Percentiles rank a stretch among this genome's conserved stretches.
Evolutionary conservation across 805 yeast genomes (phyloP).

Genomic region (Hanseniaspora clermontiae): DNA sequence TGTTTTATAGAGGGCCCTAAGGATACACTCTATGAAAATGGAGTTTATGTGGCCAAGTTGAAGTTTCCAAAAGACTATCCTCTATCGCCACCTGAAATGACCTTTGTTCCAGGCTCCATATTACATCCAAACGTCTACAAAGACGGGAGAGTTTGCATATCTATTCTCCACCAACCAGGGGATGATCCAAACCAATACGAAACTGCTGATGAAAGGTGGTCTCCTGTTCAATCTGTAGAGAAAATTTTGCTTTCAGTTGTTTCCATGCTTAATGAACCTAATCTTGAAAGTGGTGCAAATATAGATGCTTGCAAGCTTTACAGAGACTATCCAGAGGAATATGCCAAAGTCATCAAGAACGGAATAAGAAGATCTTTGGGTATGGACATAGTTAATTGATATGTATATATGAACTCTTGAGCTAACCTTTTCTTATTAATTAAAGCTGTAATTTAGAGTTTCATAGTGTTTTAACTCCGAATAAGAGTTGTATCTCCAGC

Average conservation of each 20-base stretch:
- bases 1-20: constrained; percentile 74
- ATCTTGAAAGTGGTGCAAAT: constrained; percentile 91
- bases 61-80: constrained; percentile 73
- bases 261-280: constrained; percentile 95
- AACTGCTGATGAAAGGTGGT: constrained; percentile 92
- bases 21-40: constrained; percentile 76
- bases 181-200: constrained; percentile 95
- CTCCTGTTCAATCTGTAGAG: constrained; percentile 96
- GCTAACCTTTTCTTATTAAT: not conserved
- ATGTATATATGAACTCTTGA: not conserved
- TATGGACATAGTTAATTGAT: constrained; percentile 28
- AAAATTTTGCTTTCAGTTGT: constrained; percentile 84
- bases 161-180: constrained; percentile 91
- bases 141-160: constrained; percentile 92
- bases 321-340: constrained; percentile 70
- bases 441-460: not conserved
- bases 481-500: not conserved
- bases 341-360: constrained; percentile 46
- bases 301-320: constrained; percentile 69
- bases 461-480: no score
- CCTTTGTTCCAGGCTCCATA: constrained; percentile 58
- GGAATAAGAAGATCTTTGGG: constrained; percentile 67
- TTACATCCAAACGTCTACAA: constrained; percentile 89
- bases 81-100: constrained; percentile 64
- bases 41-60: constrained; percentile 67